Evolutionary conservation across 768 basidiomycete species (phyloP), one percentile per base, ranked within the genome.

Genomic region (Filobasidium wieringae): DNA sequence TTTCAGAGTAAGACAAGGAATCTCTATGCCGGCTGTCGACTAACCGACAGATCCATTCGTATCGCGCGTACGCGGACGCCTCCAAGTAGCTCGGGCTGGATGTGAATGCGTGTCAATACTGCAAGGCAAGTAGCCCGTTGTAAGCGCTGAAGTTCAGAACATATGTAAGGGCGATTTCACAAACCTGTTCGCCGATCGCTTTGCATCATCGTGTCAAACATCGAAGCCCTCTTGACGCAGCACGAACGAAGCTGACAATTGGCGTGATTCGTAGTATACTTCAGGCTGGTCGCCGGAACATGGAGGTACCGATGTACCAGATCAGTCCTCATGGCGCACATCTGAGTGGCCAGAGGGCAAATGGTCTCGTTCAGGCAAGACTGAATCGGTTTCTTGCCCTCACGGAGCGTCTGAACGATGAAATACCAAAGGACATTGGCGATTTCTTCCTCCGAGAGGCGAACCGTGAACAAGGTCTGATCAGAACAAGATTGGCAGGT

Each of bases 241-340:
- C 59, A 60, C 22, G 55, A 49, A 22, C 51, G 22, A 7, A 60
- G 39, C 37, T 47, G 49, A 56, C 59, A 60, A 2, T 30, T 24
- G 14, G 8, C 49, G 50, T 60, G 59, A 24, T 47, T 47, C 15
- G 43, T 47, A 3, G 43, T 47, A 26, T 24, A 47, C 43, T 27
- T 27, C 4, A 47, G n/a, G 7, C 11, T 37, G 36, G n/a, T 37
- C 36, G 43, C 22, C 3, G 43, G 43, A 12, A 47, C 22, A 24
- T 47, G 43, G 14, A 47, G 43, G 43, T 47, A 47, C 3, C 43
- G 43, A 22, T 47, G 43, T 47, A 19, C 11, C 19, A 47, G 19
- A n/a, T n/a, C n/a, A n/a, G n/a, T n/a, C n/a, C n/a, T n/a, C n/a
- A n/a, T n/a, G n/a, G n/a, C n/a, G n/a, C n/a, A n/a, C n/a, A n/a